Evolutionary conservation across 805 yeast species (phyloP), one percentile per base, ranked within the genome.

Genomic region (Lipomyces chichibuensis): DNA sequence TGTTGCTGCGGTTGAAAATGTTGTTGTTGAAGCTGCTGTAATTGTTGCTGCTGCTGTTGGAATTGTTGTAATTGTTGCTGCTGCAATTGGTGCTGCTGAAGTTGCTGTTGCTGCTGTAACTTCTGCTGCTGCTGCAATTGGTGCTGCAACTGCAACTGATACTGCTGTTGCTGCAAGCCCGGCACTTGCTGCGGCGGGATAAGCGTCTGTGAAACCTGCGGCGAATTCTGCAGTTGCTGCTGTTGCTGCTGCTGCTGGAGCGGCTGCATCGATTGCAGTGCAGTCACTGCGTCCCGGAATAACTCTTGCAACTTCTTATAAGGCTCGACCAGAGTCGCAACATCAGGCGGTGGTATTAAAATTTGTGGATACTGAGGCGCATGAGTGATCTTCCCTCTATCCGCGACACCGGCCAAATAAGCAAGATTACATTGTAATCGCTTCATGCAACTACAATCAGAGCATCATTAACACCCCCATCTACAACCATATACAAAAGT

Each of bases 381-480:
- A 4, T 66, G 70, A 25, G 66, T 35, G 43, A 64, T 49, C 61
- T 73, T 73, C 17, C 71, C 65, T 33, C 69, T 65, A 59, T 77
- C 79, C 8, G 73, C 75, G 37, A 74, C 61, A 23, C 77, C 68
- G 9, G 77, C 77, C 65, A 79, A 73, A 62, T 77, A 79, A 23
- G 76, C 72, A 52, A 79, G 66, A 62, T 79, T 79, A 56, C 75
- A 67, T 57, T 79, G 80, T 11, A 79, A 59, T 3, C 81, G 73
- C 51, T 70, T 72, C 75, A 80, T 70, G 57, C 80, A 74, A 43
- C 71, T 67, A 29, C 29, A 39, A 9, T 37, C 27, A 60, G 5
- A n/a, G 17, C 11, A 14, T 3, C 20, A 46, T 39, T 53, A 6
- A 32, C 49, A 59, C n/a, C 51, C n/a, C 25, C n/a, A 54, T 29